Evolutionary conservation across 352 stramenopile species (phyloP), one percentile per base, ranked within the genome.

Genomic region (Phytophthora pluvialis): DNA sequence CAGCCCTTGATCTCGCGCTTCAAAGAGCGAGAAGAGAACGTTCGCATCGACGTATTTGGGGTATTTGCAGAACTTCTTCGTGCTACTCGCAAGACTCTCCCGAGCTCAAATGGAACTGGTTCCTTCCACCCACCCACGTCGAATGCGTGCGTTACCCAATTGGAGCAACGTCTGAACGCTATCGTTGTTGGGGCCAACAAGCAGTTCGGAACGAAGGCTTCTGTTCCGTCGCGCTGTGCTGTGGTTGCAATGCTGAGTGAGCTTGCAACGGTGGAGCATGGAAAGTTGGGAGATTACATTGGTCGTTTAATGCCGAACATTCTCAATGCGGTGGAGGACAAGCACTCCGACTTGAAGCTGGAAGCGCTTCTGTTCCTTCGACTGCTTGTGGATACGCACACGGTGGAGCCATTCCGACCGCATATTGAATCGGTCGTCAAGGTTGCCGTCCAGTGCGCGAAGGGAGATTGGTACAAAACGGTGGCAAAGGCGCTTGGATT

Each of bases 391-490:
- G 86, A 97, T 48, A 96, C 91, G 9, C 93, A 99, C 71, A 73
- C 90, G 36, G 70, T 89, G 11, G 58, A 74, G 12, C 68, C 89
- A 36, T 90, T 99, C 38, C 82, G 86, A 45, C 75, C 87, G 35
- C 86, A 94, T 51, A 70, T 98, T 40, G 46, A 73, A 21, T 71
- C 86, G 9, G 72, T 99, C 2, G 83, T 99, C 4, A 75, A 83
- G 9, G 78, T 98, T 44, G 83, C 98, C 18, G 91, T 96, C 13
- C 77, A 88, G 31, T 94, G 88, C 46, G 95, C 97, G 1, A 80
- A 92, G 48, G 97, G 98, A 48, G 96, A 99, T 52, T 99, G 98
- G 97, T 99, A 99, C 84, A 99, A 99, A 83, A 97, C 98, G 5
- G 98, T 98, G 29, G 90, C 96, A 18, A 98, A 99, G 72, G 88